Base-by-base conservation (phyloP, 2,329 filamentous ascomycete species). In the Uncinocarpus reesii region DNA sequence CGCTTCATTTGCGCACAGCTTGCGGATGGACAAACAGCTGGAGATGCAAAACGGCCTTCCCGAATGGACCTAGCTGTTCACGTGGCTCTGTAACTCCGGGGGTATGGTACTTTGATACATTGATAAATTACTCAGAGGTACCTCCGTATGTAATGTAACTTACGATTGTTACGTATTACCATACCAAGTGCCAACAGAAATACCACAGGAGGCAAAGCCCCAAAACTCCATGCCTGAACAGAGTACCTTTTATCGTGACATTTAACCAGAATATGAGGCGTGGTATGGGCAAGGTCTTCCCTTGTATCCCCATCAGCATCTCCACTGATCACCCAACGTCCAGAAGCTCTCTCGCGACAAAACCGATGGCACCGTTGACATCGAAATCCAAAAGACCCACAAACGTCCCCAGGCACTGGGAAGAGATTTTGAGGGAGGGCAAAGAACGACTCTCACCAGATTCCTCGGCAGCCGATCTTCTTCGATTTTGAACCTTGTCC, bases 301-400 rank as follows among this genome's bases (percentile, higher is more conserved):
- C 36, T 20, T 20, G 36, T 13, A 24, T 13, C n/a, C n/a, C n/a
- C n/a, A n/a, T n/a, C n/a, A n/a, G n/a, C 16, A 37, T 40, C 36
- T 40, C 36, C 36, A 40, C 36, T 40, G 36, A 40, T 40, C 36
- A 21, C 35, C 35, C 18, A 26, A 40, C 36, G 23, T 26, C 36
- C 21, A 40, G 36, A 40, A 40, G 36, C 36, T 40, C 36, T 40
- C 36, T 32, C 15, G 31, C 10, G 15, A 16, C 20, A 15, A 24
- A 26, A 15, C n/a, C n/a, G n/a, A n/a, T 6, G 20, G 7, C 5
- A 21, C 18, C 18, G 35, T 37, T 37, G 35, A 37, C 35, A 37
- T 37, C 35, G 15, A 40, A 21, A 40, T 23, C 35, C 35, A 36
- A 16, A n/a, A 16, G 4, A 5, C 7, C 6, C 18, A 23, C n/a